Base-by-base conservation (phyloP, 495 filamentous ascomycete species). In the Aspergillus nidulans region DNA sequence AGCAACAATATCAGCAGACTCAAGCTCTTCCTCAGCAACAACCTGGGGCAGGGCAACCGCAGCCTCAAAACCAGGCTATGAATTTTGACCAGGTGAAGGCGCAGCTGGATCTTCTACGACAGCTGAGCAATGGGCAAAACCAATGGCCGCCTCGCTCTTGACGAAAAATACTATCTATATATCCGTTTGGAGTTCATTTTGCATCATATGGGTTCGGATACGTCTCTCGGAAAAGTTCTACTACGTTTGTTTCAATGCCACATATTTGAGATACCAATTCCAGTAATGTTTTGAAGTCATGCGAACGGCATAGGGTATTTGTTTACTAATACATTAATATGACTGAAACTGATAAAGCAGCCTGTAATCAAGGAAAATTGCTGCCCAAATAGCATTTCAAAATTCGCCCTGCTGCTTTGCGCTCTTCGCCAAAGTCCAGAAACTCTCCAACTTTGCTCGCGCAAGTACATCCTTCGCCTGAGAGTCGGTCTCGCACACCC, bases 351-450 rank as follows among this genome's bases (percentile, higher is more conserved):
- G 25, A 45, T 45, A 25, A 12, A 34, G 30, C 30, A 34, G 30
- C 30, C 30, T 34, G 4, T 34, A 34, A 12, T 13, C 26, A 6
- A 6, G 30, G 30, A 6, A 34, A 34, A 34, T 25, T 25, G 42
- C 23, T 25, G 21, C n/a, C 12, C 21, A 23, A 13, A 4, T 42
- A 5, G 46, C 16, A 25, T 19, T 16, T 63, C 55, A 71, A 36
- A 62, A 65, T 32, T 74, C 72, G 45, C 56, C 62, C 52, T 68
- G 72, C 57, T 79, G 72, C 57, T 79, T 76, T 46, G 74, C 64
- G 55, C 78, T 87, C 82, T 95, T 97, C 3, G 91, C 94, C 66
- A 91, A 74, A n/a, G 85, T 86, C 94, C 94, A 99, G 63, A 97
- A 91, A 62, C 85, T 95, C 67, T 97, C 94, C 83, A 97, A 87